Conservation (phyloP, 169 alveolate genomes). For the Plasmodium inui region DNA sequence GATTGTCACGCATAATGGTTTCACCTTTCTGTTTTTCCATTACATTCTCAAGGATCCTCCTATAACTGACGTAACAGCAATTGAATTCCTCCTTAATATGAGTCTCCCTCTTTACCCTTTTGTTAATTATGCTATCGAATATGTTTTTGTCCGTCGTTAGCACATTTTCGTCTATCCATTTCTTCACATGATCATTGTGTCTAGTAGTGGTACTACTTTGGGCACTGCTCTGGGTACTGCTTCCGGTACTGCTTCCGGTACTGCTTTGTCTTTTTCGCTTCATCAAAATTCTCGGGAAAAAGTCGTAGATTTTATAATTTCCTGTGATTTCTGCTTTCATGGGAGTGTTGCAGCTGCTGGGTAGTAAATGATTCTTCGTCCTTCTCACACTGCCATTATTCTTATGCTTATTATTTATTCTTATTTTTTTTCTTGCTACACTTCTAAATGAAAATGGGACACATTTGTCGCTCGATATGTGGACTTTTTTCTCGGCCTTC, state of each 20-base stretch:
- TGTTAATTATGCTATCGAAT: constrained; percentile 62
- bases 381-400: background rate
- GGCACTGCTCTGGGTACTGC: too few relatives aligned
- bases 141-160: constrained; percentile 28
- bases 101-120: constrained; percentile 22
- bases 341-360: background rate
- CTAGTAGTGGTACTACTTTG: background rate
- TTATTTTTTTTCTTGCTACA: background rate
- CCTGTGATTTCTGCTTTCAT: constrained; percentile 12
- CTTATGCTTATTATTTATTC: background rate
- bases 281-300: constrained; percentile 39
- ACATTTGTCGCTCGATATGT: background rate
- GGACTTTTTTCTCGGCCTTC: background rate
- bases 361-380: background rate
- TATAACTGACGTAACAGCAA: constrained; percentile 33
- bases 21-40: constrained; percentile 12
- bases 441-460: constrained; percentile 11
- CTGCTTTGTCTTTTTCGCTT: background rate
- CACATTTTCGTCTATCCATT: background rate
- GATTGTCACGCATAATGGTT: background rate
- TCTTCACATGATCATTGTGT: background rate
- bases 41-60: constrained; percentile 8
- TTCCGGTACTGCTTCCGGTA: too few relatives aligned
- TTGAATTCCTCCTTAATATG: constrained; percentile 14
- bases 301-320: constrained; percentile 44